phyloP scores from a whole-genome alignment of 768 basidiomycete genomes.

The Mrakia frigida region DNA sequence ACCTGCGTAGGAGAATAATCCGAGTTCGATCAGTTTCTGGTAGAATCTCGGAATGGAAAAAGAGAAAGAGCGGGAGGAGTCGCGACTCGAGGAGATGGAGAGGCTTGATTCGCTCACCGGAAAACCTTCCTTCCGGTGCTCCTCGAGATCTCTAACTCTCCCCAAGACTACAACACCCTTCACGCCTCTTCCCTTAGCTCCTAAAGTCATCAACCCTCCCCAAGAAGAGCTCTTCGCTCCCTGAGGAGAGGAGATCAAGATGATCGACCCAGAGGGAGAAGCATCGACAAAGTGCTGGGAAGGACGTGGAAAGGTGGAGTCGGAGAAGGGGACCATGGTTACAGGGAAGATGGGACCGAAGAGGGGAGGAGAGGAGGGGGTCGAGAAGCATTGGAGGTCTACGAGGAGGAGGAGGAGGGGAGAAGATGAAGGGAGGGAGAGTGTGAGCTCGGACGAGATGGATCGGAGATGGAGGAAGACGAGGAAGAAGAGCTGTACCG shows the following conservation, averaged over 20 bases:
- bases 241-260: conserved; percentile 11
- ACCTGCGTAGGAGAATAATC: conserved; percentile 11
- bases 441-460: neutral
- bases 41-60: too few species aligned
- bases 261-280: neutral
- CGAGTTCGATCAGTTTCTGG: too few species aligned
- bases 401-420: neutral
- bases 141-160: conserved; percentile 21
- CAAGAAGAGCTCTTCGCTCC: neutral
- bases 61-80: neutral
- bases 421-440: neutral
- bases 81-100: neutral
- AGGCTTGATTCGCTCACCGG: conserved; percentile 12
- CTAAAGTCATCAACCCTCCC: conserved; percentile 24
- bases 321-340: neutral
- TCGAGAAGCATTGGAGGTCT: conserved; percentile 26
- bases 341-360: conserved; percentile 24
- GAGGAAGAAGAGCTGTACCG: neutral
- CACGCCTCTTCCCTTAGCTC: conserved; percentile 7
- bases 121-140: conserved; percentile 19
- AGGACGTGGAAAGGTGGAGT: neutral
- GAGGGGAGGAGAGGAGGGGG: neutral
- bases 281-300: conserved; percentile 25
- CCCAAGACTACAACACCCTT: conserved; percentile 27
- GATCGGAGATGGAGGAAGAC: too few species aligned